phyloP scores from a whole-genome alignment of 352 stramenopile species.

The Phytopythium montanum region DNA sequence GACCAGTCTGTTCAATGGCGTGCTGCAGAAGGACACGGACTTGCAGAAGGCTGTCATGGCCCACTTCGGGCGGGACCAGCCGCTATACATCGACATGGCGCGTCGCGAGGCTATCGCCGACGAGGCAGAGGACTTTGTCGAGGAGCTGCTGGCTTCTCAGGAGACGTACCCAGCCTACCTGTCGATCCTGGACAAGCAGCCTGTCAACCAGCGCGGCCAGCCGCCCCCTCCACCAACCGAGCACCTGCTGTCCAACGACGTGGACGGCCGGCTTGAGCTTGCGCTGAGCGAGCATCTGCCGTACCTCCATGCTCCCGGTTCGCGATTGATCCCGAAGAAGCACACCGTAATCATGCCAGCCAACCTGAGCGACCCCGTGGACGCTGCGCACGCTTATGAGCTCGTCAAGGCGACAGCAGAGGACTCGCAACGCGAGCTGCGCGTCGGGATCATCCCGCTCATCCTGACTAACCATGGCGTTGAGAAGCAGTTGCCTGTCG shows the following conservation, averaged over 20 bases:
- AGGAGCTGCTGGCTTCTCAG: conserved; percentile 56
- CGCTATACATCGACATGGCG: conserved; percentile 64
- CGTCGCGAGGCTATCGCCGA: conserved; percentile 41
- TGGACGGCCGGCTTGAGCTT: conserved; percentile 50
- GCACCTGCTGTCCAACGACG: conserved; percentile 61
- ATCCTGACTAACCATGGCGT: conserved; percentile 10
- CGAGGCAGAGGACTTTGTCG: conserved; percentile 63
- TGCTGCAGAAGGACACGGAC: conserved; percentile 64
- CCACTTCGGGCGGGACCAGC: conserved; percentile 79
- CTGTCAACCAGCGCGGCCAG: conserved; percentile 11
- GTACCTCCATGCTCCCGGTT: conserved; percentile 54
- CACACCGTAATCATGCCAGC: conserved; percentile 63
- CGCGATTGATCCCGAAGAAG: conserved; percentile 55
- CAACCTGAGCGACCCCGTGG: conserved; percentile 43
- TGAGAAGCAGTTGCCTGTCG: conserved; percentile 17
- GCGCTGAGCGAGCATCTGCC: conserved; percentile 39
- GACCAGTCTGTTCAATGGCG: conserved; percentile 84
- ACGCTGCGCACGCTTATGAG: conserved; percentile 53
- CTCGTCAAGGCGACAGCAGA: conserved; percentile 63
- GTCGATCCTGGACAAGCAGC: conserved; percentile 44
- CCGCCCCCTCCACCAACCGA: conserved; percentile 8
- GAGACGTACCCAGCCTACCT: conserved; percentile 67
- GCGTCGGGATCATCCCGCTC: conserved; percentile 55
- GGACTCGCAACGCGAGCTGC: conserved; percentile 58
- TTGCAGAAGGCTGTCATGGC: conserved; percentile 74